Base-by-base conservation (phyloP, 345 rosid species). In the Syzygium aqueum region DNA sequence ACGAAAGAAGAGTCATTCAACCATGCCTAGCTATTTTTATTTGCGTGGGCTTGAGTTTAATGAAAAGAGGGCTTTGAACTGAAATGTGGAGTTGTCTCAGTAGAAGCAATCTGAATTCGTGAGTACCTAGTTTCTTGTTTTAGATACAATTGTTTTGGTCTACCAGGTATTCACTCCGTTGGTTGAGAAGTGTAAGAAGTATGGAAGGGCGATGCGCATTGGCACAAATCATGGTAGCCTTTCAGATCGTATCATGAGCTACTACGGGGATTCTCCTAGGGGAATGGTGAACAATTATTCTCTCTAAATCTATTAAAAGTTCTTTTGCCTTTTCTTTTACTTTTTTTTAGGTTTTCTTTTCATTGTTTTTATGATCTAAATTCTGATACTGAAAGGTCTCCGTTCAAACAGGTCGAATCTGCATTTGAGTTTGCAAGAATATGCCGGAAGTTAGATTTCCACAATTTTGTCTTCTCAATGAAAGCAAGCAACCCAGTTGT, bases 181-280 rank as follows among this genome's bases (percentile, higher is more conserved):
- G 92, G 99, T 97, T 90, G 98, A 97, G 92, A 97, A 97, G 94
- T 97, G 99, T 91, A 96, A 96, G 91, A 95, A 94, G 91, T 95
- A 96, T 84, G 98, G 99, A 89, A 95, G 99, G 93, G 99, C 99
- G 7, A 94, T 97, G 97, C 99, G 99, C 85, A 96, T 97, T 88
- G 99, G 99, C 85, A 97, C 99, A 88, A 97, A 97, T 91, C 99
- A 97, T 87, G 99, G 99, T 87, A 97, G 99, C 87, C 99, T 97
- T 91, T 96, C 99, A 87, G 99, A 97, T 93, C 98, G 99, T 84
- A 96, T 97, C 87, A 96, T 97, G 99, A 97, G 99, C 92, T 97
- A 95, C 91, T 94, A 95, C 17, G 99, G 99, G 53, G 99, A 97
- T 92, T 96, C 99, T 89, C 99, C 99, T 0, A 92, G 99, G 90